phyloP scores from a whole-genome alignment of 2,329 filamentous ascomycete species.

The Neofusicoccum ribis region DNA sequence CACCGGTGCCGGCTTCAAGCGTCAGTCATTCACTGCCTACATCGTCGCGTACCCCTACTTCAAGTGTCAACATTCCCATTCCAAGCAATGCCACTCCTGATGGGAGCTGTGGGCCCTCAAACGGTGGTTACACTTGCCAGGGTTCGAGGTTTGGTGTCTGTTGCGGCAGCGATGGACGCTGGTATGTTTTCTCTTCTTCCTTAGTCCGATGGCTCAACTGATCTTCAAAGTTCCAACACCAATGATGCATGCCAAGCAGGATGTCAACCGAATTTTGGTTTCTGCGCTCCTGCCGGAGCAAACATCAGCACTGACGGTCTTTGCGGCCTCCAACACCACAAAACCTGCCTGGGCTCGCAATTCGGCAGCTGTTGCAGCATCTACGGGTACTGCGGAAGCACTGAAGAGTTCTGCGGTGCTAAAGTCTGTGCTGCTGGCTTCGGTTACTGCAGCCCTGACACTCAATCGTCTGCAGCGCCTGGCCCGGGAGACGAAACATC shows the following conservation, averaged over 20 bases:
- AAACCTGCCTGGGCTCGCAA: conserved; percentile 12
- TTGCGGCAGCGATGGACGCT: not conserved
- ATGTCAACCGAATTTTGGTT: conserved; percentile 1
- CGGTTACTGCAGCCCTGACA: not conserved
- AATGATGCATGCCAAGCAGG: not conserved
- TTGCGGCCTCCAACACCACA: not conserved
- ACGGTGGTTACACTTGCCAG: not conserved
- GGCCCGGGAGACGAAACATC: not conserved
- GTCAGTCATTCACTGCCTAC: not conserved
- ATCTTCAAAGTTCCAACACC: not conserved
- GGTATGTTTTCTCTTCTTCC: not conserved
- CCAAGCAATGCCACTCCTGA: conserved; percentile 1
- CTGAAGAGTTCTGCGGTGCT: conserved; percentile 16
- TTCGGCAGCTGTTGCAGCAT: conserved; percentile 18
- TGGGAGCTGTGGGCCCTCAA: not conserved
- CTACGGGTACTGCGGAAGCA: conserved; percentile 18
- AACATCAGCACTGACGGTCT: not conserved
- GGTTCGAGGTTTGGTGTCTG: not conserved
- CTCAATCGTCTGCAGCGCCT: not conserved
- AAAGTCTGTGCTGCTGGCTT: conserved; percentile 4
- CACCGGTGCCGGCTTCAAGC: not conserved
- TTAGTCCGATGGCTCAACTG: not conserved
- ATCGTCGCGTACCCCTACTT: not conserved
- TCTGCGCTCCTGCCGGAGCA: not conserved
- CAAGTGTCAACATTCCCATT: not conserved